A percentile compares a stretch with the other conserved stretches of the same genome.
Evolutionary conservation across 257 asterid genomes (phyloP).

Genomic region (Przewalskia tangutica): DNA sequence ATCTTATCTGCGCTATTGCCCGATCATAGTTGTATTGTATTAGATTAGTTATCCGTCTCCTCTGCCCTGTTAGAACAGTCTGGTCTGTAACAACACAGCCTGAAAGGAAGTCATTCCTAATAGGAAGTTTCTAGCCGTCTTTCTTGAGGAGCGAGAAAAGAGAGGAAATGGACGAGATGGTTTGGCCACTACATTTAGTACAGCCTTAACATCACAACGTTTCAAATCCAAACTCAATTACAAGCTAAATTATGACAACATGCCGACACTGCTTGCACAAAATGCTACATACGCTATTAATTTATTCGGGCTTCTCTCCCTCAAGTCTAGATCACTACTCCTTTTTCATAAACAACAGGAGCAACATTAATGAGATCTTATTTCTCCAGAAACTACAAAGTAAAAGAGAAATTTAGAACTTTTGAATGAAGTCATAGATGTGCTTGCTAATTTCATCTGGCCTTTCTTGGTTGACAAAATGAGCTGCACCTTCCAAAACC

Average conservation of each 20-base stretch:
- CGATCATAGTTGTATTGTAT: too few relatives aligned
- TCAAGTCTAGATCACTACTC: neutral
- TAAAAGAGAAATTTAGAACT: neutral
- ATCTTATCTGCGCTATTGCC: too few relatives aligned
- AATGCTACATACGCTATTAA: neutral
- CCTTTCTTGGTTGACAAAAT: slow-evolving; percentile 9
- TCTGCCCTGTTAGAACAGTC: too few relatives aligned
- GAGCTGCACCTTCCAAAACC: slow-evolving; percentile 10
- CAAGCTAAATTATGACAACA: neutral
- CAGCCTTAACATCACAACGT: neutral
- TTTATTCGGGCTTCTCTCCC: neutral
- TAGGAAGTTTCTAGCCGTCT: too few relatives aligned
- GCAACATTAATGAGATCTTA: neutral
- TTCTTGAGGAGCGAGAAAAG: too few relatives aligned
- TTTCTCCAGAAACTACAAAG: neutral
- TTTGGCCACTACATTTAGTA: too few relatives aligned
- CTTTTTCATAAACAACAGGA: neutral
- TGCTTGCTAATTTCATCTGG: slow-evolving; percentile 6
- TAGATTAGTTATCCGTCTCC: too few relatives aligned
- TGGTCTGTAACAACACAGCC: too few relatives aligned
- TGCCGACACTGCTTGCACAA: neutral
- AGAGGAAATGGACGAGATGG: too few relatives aligned
- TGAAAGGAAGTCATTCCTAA: too few relatives aligned
- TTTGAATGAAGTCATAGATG: slow-evolving; percentile 11
- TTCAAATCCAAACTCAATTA: neutral